Evolutionary conservation across 2,329 filamentous ascomycete genomes (phyloP), one percentile per base, ranked within the genome.

Genomic region (Aspergillus phoenicis): DNA sequence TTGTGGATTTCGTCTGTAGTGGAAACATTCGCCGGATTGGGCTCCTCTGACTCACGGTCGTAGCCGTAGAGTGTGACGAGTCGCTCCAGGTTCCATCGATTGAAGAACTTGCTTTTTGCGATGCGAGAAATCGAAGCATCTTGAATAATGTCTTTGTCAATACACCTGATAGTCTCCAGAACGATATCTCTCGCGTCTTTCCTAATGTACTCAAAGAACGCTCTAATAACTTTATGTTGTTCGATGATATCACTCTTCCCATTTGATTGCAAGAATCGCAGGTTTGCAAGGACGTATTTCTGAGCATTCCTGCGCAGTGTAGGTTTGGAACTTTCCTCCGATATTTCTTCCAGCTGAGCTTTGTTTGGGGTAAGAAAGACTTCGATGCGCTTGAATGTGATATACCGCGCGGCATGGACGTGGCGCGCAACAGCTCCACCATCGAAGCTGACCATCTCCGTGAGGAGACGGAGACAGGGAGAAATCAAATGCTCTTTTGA

Each of bases 401-500:
- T 88, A 68, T 91, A 88, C 67, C 92, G 86, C 33, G 88, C 88
- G 56, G 89, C 84, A 73, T 96, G 96, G 36, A 97, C 83, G 49
- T 88, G 84, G 66, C 87, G 88, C 28, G 93, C 91, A 58, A 93
- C 83, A 45, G 87, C 85, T 13, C 95, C 96, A 15, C 93, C 93
- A 75, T 98, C 93, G 65, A 97, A 90, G 58, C 84, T 87, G 15
- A 91, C 86, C n/a, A 93, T 84, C 77, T 99, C 94, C 55, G 89
- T 91, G 62, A 99, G 83, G 55, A 99, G 80, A 59, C 94, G 88
- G 61, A 99, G 80, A 24, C 91, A 93, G 0, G 95, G 94, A 2
- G 92, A 95, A 62, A 97, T 93, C 61, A 98, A 81, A 75, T 91
- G 92, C 41, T 93, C 92, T 72, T 96, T 97, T 52, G 87, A 84